A percentile compares a stretch with the other conserved stretches of the same genome.
Conservation (phyloP, 176 grass and related monocot genomes). For the Avena sativa region DNA sequence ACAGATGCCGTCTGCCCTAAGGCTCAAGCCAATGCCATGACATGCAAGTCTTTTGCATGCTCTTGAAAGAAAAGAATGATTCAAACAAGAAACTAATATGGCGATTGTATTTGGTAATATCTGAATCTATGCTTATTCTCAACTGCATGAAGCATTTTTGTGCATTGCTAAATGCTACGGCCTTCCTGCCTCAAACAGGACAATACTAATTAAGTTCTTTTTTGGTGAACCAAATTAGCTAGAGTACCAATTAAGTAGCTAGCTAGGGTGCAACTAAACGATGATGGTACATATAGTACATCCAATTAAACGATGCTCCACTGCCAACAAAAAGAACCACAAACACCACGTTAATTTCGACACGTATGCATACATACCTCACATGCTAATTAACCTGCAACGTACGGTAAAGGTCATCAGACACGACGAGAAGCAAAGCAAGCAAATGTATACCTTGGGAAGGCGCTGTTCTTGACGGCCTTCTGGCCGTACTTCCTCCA, state of each 20-base stretch:
- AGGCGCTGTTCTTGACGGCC: conserved; percentile 78
- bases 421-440: background rate
- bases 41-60: too few relatives aligned
- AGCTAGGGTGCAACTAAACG: too few relatives aligned
- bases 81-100: background rate
- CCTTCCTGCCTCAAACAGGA: too few relatives aligned
- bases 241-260: too few relatives aligned
- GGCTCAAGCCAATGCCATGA: background rate
- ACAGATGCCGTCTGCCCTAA: background rate
- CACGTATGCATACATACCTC: background rate
- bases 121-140: background rate
- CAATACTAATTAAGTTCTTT: too few relatives aligned
- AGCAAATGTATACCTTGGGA: conserved; percentile 56
- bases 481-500: conserved; percentile 95
- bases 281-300: too few relatives aligned
- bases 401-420: background rate
- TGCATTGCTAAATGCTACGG: background rate
- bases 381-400: background rate
- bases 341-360: background rate
- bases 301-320: too few relatives aligned
- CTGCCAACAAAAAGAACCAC: too few relatives aligned
- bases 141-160: background rate
- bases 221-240: too few relatives aligned
- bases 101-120: background rate
- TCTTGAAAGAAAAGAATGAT: too few relatives aligned